These are phyloP conservation scores for Dendrostoma leiphaemia DNA, from an alignment of 2,329 filamentous ascomycete species.

Conservation along the genomic window DNA sequence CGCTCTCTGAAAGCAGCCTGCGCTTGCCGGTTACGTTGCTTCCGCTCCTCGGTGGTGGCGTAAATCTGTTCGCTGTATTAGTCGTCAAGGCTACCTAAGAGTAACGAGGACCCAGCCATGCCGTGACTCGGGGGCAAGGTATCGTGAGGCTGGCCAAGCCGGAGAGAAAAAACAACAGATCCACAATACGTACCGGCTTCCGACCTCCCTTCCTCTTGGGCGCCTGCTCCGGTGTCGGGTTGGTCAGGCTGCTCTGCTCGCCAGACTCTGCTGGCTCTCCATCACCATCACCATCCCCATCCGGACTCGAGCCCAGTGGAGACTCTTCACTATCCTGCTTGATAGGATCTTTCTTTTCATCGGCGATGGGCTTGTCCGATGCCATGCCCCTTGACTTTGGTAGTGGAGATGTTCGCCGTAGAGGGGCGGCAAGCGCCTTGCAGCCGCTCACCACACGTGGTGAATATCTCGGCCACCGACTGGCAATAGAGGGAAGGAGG, in stretches of 20 bases:
- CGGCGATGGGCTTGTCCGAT: constrained; percentile 61
- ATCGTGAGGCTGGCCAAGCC: not conserved
- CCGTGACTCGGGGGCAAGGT: not conserved
- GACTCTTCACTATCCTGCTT: constrained; percentile 63
- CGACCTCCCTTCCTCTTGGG: constrained; percentile 97
- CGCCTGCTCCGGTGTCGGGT: constrained; percentile 53
- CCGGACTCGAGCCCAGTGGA: constrained; percentile 54
- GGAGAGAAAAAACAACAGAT: constrained; percentile 11
- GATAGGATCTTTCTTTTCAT: constrained; percentile 53
- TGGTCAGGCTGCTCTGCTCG: constrained; percentile 43
- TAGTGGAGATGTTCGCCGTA: constrained; percentile 37
- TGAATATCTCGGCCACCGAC: constrained; percentile 10
- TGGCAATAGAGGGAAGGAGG: no score
- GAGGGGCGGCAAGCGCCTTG: constrained; percentile 39
- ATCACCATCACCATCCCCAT: constrained; percentile 27
- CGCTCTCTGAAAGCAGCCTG: constrained; percentile 97
- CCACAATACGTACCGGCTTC: constrained; percentile 76
- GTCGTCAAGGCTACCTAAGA: constrained; percentile 10
- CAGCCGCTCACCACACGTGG: constrained; percentile 10
- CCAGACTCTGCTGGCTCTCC: constrained; percentile 25
- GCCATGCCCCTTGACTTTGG: constrained; percentile 50
- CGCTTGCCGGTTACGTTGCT: constrained; percentile 94
- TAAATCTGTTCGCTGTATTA: constrained; percentile 70
- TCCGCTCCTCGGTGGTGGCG: constrained; percentile 96
- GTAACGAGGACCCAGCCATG: not conserved